Evolutionary conservation across 2,329 filamentous ascomycete genomes (phyloP), one percentile per base, ranked within the genome.

Genomic region (Sporothrix phasma): DNA sequence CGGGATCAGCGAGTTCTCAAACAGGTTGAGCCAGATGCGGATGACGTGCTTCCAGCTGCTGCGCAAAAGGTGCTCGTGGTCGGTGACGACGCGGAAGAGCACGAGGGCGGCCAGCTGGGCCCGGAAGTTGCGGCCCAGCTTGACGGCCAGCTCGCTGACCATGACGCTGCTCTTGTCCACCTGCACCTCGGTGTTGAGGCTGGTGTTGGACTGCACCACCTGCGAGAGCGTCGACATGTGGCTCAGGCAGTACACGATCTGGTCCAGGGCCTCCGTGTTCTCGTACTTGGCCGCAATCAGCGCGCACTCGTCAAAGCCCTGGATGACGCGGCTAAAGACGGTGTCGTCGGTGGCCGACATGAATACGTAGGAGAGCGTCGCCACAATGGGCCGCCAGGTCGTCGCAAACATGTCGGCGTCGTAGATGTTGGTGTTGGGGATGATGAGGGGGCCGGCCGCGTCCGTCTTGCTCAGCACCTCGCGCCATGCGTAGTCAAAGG

Each of bases 341-440:
- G 93, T 83, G 73, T 99, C 94, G 72, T 99, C 95, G 0, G 92
- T 96, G 17, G 95, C 95, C 41, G 93, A 97, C 88, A 97, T 96
- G 78, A 99, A 99, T 3, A 99, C 94, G 72, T 97, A 99, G 13
- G 94, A 95, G 63, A 99, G 79, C 0, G 95, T 97, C 3, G 94
- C 92, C 43, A 99, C 83, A 59, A 99, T 92, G 0, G 95, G 93
- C 73, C 86, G 92, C 94, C 95, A 99, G 0, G 92, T 97, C 24
- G 92, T 89, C 64, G 89, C 87, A 74, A 99, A 99, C 90, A 99
- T 97, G 73, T 99, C 92, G 3, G 92, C 90, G 74, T 99, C 95
- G 74, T 91, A 99, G 45, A 96, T 86, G 72, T 97, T 97, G 4
- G 93, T 96, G 69, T 96, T 84, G 73, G 92, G 95, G 34, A 93